Evolutionary conservation across 768 basidiomycete species (phyloP).

Genomic region (Suillus clintonianus): DNA sequence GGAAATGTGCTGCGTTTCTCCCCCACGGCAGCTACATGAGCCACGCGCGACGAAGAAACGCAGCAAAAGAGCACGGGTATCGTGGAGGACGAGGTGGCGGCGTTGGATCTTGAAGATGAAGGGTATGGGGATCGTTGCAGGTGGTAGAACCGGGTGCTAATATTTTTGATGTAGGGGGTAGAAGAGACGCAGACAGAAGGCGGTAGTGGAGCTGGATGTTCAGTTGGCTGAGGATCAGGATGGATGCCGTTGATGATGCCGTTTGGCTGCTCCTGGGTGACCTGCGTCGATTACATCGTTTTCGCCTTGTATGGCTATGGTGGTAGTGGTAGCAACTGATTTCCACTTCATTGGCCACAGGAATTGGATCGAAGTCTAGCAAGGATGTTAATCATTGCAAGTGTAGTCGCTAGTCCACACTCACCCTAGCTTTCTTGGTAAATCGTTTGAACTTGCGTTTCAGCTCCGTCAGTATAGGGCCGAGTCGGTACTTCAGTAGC

Average conservation of each 20-base stretch:
- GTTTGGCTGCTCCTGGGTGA: slow-evolving; percentile 31
- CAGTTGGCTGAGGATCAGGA: slow-evolving; percentile 15
- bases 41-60: too few species aligned
- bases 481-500: slow-evolving; percentile 86
- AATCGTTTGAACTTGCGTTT: slow-evolving; percentile 93
- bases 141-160: too few species aligned
- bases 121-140: too few species aligned
- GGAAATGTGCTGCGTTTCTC: too few species aligned
- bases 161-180: too few species aligned
- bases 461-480: slow-evolving; percentile 83
- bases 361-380: slow-evolving; percentile 54
- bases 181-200: too few species aligned
- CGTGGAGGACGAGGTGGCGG: too few species aligned
- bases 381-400: slow-evolving; percentile 8
- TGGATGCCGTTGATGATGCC: slow-evolving; percentile 43
- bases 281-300: slow-evolving; percentile 46
- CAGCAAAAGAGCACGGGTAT: too few species aligned
- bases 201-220: too few species aligned
- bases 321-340: slow-evolving; percentile 39
- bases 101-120: too few species aligned
- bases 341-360: slow-evolving; percentile 28
- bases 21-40: too few species aligned
- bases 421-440: slow-evolving; percentile 74
- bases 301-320: slow-evolving; percentile 37
- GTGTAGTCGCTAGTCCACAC: slow-evolving; percentile 26